Conservation (phyloP, 2,329 filamentous ascomycete species). For the Phyllosticta citribraziliensis region DNA sequence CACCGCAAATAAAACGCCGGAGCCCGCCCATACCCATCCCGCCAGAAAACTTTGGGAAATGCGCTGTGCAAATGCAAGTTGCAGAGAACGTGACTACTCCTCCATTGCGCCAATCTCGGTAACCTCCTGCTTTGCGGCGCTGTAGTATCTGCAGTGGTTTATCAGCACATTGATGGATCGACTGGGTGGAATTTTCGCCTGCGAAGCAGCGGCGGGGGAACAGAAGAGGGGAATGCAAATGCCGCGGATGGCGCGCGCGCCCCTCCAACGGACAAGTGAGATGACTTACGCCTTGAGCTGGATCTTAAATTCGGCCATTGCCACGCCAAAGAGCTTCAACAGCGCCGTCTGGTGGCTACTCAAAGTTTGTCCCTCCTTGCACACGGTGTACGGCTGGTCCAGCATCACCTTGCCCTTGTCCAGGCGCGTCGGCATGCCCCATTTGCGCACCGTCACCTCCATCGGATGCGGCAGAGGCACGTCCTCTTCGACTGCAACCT, state of each 20-base stretch:
- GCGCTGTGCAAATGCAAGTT: neutral
- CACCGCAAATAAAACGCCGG: neutral
- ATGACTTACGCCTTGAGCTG: constrained; percentile 61
- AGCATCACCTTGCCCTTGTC: constrained; percentile 80
- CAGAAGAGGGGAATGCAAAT: neutral
- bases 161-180: constrained; percentile 21
- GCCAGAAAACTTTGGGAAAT: neutral
- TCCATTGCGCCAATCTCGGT: constrained; percentile 46
- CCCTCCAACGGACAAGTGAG: neutral
- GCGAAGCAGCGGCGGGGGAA: constrained; percentile 30
- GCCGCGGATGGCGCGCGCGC: neutral
- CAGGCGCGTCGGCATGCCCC: constrained; percentile 83
- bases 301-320: constrained; percentile 83
- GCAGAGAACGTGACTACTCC: constrained; percentile 22
- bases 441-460: constrained; percentile 80
- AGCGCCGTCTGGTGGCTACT: constrained; percentile 89
- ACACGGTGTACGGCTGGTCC: constrained; percentile 64
- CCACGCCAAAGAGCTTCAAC: constrained; percentile 87
- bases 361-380: constrained; percentile 72
- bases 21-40: neutral
- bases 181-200: constrained; percentile 18
- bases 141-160: constrained; percentile 47
- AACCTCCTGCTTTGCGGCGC: constrained; percentile 47
- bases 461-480: constrained; percentile 78
- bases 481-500: constrained; percentile 71